Percentiles rank a stretch among this genome's conserved stretches.
These are phyloP conservation scores for Candida gigantensis DNA, from an alignment of 1,139 yeast species.

Conservation along the genomic window DNA sequence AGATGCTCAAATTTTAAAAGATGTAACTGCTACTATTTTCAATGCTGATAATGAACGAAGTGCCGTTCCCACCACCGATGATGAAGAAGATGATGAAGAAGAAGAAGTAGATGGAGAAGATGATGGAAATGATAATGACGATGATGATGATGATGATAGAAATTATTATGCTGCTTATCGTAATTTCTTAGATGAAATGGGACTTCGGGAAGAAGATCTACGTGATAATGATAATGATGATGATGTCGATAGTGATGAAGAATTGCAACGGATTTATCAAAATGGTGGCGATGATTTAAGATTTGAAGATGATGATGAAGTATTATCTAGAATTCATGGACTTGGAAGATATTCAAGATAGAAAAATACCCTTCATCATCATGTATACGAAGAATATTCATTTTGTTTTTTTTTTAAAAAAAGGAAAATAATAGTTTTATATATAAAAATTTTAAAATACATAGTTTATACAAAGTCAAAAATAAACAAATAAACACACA, in stretches of 20 bases:
- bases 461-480: conserved; percentile 6
- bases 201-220: too few relatives aligned
- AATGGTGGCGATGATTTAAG: too few relatives aligned
- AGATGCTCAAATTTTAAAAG: conserved; percentile 5
- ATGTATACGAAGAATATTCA: too few relatives aligned
- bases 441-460: neutral
- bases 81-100: conserved; percentile 3
- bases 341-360: conserved; percentile 1
- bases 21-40: conserved; percentile 2
- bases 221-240: too few relatives aligned
- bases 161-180: too few relatives aligned
- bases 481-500: conserved; percentile 4
- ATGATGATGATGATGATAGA: neutral
- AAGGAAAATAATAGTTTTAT: neutral
- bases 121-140: neutral
- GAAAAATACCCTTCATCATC: too few relatives aligned
- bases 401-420: too few relatives aligned
- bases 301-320: neutral
- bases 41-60: neutral
- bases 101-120: neutral
- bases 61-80: neutral
- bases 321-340: neutral
- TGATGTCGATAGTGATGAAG: too few relatives aligned
- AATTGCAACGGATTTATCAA: too few relatives aligned
- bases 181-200: too few relatives aligned